These are phyloP conservation scores for Plasmodium gaboni DNA, from an alignment of 169 alveolate genomes.

Conservation along the genomic window DNA sequence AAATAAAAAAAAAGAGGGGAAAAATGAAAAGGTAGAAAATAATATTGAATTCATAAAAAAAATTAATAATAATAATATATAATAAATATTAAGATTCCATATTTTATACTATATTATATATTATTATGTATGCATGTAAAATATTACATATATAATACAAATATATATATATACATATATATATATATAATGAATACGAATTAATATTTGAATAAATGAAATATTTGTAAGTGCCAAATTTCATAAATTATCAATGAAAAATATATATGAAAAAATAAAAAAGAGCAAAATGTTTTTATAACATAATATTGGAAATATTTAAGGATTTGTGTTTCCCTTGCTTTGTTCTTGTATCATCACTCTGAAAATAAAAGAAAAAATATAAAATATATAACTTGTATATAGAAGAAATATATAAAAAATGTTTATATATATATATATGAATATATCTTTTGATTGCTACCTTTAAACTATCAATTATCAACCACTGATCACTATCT, in stretches of 20 bases:
- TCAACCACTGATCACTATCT: constrained; percentile 72
- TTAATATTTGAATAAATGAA: no score
- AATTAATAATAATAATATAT: background rate
- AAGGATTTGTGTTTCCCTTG: constrained; percentile 10
- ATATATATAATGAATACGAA: no score
- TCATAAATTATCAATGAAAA: no score
- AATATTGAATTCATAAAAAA: background rate
- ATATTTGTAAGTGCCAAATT: no score
- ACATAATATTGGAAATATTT: constrained; percentile 58
- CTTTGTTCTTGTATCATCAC: constrained; percentile 23
- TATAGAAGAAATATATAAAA: background rate
- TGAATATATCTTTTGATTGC: constrained; percentile 1
- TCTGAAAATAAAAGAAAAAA: constrained; percentile 40
- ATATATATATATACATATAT: no score
- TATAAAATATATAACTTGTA: no score
- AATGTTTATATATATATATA: background rate
- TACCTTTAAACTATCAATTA: constrained; percentile 75
- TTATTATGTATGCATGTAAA: constrained; percentile 4
- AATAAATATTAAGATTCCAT: background rate
- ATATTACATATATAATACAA: background rate
- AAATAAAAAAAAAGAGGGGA: background rate
- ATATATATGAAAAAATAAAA: no score
- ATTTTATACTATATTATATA: background rate
- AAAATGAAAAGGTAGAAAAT: background rate
- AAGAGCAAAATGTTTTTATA: constrained; percentile 8